These are phyloP conservation scores for Myxozyma nipponensis DNA, from an alignment of 805 yeast genomes.

Conservation along the genomic window DNA sequence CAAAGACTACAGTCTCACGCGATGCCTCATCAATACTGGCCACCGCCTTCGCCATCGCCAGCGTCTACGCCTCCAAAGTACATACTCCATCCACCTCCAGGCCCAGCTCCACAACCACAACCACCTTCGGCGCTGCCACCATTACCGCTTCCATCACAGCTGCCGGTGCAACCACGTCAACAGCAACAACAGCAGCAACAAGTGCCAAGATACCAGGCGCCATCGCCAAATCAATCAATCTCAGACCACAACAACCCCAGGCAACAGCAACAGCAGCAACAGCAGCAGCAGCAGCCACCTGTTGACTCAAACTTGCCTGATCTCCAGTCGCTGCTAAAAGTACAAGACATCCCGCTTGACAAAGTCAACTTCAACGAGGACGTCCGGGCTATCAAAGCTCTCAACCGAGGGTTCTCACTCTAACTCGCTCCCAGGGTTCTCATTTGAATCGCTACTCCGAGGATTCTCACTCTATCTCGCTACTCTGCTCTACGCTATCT, in stretches of 20 bases:
- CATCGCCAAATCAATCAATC: neutral
- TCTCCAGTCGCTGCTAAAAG: slow-evolving; percentile 2
- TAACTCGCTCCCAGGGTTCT: too few relatives aligned
- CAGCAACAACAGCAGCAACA: slow-evolving; percentile 4
- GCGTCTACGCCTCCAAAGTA: neutral
- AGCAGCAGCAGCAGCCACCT: neutral
- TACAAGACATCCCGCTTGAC: slow-evolving; percentile 32
- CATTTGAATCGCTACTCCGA: too few relatives aligned
- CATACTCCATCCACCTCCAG: neutral
- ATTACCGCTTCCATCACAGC: neutral
- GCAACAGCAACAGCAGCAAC: neutral
- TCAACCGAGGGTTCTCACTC: slow-evolving; percentile 21
- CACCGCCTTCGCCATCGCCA: neutral
- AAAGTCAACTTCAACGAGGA: slow-evolving; percentile 35
- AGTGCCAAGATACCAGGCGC: neutral
- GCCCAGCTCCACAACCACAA: neutral
- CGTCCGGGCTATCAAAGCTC: slow-evolving; percentile 33
- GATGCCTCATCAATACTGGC: neutral
- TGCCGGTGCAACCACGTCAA: neutral
- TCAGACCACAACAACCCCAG: neutral
- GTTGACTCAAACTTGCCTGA: too few relatives aligned
- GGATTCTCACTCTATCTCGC: too few relatives aligned
- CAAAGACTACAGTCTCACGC: neutral
- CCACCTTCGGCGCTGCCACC: slow-evolving; percentile 1
- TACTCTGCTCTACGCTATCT: too few relatives aligned